Evolutionary conservation across 1,284 basidiomycete genomes (phyloP), one percentile per base, ranked within the genome.

Genomic region (Ganoderma meredithae): DNA sequence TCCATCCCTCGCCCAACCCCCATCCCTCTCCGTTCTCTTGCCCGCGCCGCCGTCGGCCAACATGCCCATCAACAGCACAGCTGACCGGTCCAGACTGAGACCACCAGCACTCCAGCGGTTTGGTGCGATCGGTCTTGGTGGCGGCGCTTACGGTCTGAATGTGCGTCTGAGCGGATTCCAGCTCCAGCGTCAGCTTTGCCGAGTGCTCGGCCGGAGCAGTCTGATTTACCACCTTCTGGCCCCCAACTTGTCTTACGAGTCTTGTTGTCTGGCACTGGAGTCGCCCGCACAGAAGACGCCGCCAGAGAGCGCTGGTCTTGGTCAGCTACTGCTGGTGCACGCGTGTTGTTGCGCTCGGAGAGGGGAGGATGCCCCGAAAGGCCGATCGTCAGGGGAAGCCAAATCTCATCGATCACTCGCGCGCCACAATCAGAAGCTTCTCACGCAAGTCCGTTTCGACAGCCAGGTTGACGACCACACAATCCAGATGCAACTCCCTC

Each of bases 101-200:
- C 36, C 27, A n/a, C 25, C 58, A 39, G 43, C 52, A 44, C 47
- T 64, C 62, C 63, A 65, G 44, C 56, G 41, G 47, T 55, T 62
- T 67, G 70, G 67, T 40, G 64, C 63, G 70, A 71, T 69, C 70
- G 65, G 36, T 56, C 7, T 6, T 36, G 13, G 33, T 49, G 22
- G 22, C 17, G 58, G 70, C 65, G 68, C 64, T 63, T 62, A 58
- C 58, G 40, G 64, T 69, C 70, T 71, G 70, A 71, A 69, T 71
- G 70, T 71, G 70, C 64, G 70, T 71, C 68, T 69, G 61, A n/a
- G 47, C 66, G 68, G 36, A 58, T 67, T 66, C 60, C 56, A 53
- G 19, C 3, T 19, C 43, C 62, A 63, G 27, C 52, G 27, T 53
- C 52, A 53, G 12, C 25, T 53, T 53, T 69, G 65, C 66, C 66